Evolutionary conservation across 140 eudicot genomes (phyloP).

Genomic region (Cichorium intybus): DNA sequence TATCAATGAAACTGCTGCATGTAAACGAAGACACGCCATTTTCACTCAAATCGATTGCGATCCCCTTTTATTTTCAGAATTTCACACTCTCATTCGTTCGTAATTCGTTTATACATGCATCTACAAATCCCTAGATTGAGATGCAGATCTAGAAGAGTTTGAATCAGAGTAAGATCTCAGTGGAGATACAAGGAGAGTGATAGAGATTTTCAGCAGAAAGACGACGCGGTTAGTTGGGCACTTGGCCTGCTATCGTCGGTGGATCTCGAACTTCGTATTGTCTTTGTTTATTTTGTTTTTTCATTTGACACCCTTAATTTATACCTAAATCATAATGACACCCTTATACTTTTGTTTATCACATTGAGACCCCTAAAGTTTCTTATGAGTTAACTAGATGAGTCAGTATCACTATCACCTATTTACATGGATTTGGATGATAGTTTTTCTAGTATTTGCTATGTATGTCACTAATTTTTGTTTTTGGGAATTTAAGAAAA

Average conservation of each 20-base stretch:
- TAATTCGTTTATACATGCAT: background rate
- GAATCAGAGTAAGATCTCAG: conserved; percentile 14
- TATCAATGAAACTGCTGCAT: conserved; percentile 29
- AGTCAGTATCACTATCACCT: too few relatives aligned
- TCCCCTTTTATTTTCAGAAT: conserved; percentile 6
- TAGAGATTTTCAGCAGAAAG: conserved; percentile 7
- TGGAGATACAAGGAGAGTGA: conserved; percentile 26
- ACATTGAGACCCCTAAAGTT: background rate
- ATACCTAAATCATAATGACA: background rate
- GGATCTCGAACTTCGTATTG: conserved; percentile 21
- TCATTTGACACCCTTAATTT: background rate
- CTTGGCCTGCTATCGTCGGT: conserved; percentile 21
- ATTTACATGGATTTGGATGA: too few relatives aligned
- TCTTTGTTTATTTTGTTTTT: background rate
- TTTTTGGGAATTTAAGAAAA: too few relatives aligned
- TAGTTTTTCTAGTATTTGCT: too few relatives aligned
- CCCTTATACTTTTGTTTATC: background rate
- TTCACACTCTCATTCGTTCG: conserved; percentile 15
- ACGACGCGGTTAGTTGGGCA: background rate
- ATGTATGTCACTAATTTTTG: too few relatives aligned
- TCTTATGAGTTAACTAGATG: too few relatives aligned
- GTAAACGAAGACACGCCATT: conserved; percentile 37
- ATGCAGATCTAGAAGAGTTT: background rate
- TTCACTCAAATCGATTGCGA: conserved; percentile 3
- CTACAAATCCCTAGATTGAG: conserved; percentile 7